Evolutionary conservation across 169 alveolate genomes (phyloP).

Genomic region (Cytauxzoon felis): DNA sequence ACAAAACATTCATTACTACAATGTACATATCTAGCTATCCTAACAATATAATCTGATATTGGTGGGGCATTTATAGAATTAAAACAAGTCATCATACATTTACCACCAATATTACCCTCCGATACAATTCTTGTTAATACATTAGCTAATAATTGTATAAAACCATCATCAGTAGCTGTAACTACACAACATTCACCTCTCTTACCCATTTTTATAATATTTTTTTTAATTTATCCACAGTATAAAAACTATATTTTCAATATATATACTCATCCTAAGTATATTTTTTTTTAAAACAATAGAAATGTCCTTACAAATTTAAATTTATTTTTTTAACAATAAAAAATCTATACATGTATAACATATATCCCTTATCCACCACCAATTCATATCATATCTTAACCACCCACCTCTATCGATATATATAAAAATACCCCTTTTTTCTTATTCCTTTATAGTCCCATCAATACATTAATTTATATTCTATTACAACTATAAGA

Average conservation of each 20-base stretch:
- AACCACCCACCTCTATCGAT: no score
- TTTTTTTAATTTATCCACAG: not conserved
- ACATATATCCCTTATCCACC: no score
- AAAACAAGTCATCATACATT: constrained; percentile 75
- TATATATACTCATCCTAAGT: no score
- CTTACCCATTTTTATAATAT: not conserved
- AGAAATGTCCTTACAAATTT: no score
- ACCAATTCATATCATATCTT: no score
- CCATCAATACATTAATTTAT: no score
- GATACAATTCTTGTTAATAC: constrained; percentile 62
- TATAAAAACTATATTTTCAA: not conserved
- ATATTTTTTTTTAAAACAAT: no score
- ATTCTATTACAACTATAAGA: no score
- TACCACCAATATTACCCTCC: constrained; percentile 42
- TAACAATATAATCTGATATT: constrained; percentile 75
- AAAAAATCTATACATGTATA: no score
- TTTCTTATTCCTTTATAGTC: no score
- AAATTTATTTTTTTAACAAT: no score
- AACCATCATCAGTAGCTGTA: constrained; percentile 65
- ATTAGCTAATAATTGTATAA: constrained; percentile 52
- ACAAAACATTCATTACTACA: constrained; percentile 85
- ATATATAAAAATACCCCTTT: no score
- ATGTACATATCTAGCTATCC: constrained; percentile 83
- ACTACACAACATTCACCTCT: constrained; percentile 21
- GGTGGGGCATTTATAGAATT: constrained; percentile 83